Evolutionary conservation across 805 yeast genomes (phyloP).

Genomic region (Soucietia sequanensis): DNA sequence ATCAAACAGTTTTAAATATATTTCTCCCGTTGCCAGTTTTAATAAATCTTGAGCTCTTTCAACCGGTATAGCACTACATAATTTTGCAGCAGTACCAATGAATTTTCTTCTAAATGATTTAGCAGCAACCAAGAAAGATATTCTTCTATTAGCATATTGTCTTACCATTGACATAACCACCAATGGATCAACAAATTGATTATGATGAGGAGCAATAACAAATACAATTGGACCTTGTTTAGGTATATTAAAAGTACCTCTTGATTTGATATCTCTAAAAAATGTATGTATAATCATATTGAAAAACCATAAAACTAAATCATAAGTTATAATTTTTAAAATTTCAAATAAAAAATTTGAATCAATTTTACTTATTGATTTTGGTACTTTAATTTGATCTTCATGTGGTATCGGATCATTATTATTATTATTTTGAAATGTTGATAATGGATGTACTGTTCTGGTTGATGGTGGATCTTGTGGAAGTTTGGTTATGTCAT

Average conservation of each 20-base stretch:
- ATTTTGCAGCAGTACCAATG: constrained; percentile 30
- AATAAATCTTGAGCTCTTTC: constrained; percentile 42
- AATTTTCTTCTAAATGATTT: constrained; percentile 30
- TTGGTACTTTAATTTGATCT: neutral
- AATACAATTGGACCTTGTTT: constrained; percentile 35
- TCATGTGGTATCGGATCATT: too few species aligned
- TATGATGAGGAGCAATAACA: constrained; percentile 45
- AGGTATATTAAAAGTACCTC: constrained; percentile 41
- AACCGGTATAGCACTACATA: constrained; percentile 40
- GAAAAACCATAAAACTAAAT: constrained; percentile 32
- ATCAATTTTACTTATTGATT: neutral
- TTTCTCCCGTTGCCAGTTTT: constrained; percentile 27
- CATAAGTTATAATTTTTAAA: constrained; percentile 18
- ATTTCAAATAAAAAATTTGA: neutral
- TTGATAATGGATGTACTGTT: too few species aligned
- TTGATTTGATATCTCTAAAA: constrained; percentile 37
- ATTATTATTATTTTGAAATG: too few species aligned
- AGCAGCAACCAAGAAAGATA: constrained; percentile 38
- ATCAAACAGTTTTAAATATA: constrained; percentile 17
- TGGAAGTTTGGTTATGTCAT: constrained; percentile 1
- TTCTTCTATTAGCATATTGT: constrained; percentile 26
- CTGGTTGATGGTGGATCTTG: neutral
- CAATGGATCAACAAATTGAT: constrained; percentile 41
- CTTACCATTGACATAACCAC: constrained; percentile 37
- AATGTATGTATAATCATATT: constrained; percentile 36